Conservation (phyloP, 805 yeast species). For the Kodamaea kakaduensis region DNA sequence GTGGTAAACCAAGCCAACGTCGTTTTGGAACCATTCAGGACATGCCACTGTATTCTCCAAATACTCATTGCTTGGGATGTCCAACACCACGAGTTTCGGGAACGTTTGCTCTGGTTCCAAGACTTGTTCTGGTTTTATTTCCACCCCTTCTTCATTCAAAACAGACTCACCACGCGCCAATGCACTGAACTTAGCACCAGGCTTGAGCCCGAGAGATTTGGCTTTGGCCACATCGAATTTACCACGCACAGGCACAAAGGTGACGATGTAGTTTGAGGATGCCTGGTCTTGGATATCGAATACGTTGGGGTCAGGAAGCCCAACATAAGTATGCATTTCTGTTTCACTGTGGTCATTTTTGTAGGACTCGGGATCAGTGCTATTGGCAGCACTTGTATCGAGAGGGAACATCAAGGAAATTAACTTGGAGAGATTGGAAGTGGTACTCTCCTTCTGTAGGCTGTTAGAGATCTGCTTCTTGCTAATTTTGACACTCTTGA, state of each 20-base stretch:
- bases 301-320: constrained; percentile 24
- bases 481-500: constrained; percentile 34
- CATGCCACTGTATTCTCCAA: constrained; percentile 24
- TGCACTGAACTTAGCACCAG: constrained; percentile 54
- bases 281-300: constrained; percentile 31
- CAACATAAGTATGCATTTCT: constrained; percentile 37
- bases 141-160: constrained; percentile 52
- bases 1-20: constrained; percentile 63
- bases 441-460: not conserved
- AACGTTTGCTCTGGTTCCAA: constrained; percentile 57
- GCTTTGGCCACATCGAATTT: constrained; percentile 69
- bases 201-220: constrained; percentile 60
- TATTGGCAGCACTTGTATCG: constrained; percentile 39
- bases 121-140: constrained; percentile 67
- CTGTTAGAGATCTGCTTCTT: no score
- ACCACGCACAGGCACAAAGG: constrained; percentile 68
- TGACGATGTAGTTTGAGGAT: constrained; percentile 66
- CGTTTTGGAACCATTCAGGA: constrained; percentile 35
- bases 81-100: constrained; percentile 62
- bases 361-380: constrained; percentile 35
- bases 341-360: constrained; percentile 34
- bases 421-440: constrained; percentile 28
- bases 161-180: constrained; percentile 61
- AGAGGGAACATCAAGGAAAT: constrained; percentile 56
- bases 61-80: constrained; percentile 59